These are phyloP conservation scores for Dendrothele bispora DNA, from an alignment of 768 basidiomycete genomes.

Conservation along the genomic window DNA sequence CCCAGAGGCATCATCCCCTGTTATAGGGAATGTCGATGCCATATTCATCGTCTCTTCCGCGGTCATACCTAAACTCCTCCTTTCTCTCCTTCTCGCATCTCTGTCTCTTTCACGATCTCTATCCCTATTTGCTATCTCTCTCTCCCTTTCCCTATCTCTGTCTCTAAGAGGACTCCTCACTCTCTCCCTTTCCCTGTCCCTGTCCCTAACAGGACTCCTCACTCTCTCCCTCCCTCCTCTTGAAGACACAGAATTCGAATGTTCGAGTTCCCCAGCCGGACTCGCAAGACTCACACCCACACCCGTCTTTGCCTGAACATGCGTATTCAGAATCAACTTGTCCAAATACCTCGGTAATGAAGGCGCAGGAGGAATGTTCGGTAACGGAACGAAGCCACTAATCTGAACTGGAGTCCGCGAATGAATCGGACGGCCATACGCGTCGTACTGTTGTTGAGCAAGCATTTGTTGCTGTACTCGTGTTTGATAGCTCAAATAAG, in stretches of 20 bases:
- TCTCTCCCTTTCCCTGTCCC: no score
- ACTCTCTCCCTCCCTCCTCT: no score
- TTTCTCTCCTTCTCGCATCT: not conserved
- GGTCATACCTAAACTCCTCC: slow-evolving; percentile 28
- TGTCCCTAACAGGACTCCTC: no score
- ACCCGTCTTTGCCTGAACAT: no score
- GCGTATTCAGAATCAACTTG: slow-evolving; percentile 92
- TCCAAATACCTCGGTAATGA: slow-evolving; percentile 88
- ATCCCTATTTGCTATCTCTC: slow-evolving; percentile 34
- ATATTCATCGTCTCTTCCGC: slow-evolving; percentile 37
- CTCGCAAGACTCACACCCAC: no score
- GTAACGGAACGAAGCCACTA: slow-evolving; percentile 57
- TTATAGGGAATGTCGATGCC: slow-evolving; percentile 22
- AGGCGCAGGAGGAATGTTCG: slow-evolving; percentile 87
- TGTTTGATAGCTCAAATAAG: slow-evolving; percentile 50
- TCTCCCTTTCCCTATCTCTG: slow-evolving; percentile 23
- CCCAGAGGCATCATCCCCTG: not conserved
- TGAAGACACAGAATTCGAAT: no score
- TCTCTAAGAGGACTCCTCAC: no score
- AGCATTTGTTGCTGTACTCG: slow-evolving; percentile 18
- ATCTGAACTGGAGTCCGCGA: no score
- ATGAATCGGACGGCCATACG: no score
- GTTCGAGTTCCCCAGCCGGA: no score
- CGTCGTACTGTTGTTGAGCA: slow-evolving; percentile 17
- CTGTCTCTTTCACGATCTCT: slow-evolving; percentile 8